Evolutionary conservation across 2,329 filamentous ascomycete genomes (phyloP), one percentile per base, ranked within the genome.

Genomic region (Xylaria sp.): DNA sequence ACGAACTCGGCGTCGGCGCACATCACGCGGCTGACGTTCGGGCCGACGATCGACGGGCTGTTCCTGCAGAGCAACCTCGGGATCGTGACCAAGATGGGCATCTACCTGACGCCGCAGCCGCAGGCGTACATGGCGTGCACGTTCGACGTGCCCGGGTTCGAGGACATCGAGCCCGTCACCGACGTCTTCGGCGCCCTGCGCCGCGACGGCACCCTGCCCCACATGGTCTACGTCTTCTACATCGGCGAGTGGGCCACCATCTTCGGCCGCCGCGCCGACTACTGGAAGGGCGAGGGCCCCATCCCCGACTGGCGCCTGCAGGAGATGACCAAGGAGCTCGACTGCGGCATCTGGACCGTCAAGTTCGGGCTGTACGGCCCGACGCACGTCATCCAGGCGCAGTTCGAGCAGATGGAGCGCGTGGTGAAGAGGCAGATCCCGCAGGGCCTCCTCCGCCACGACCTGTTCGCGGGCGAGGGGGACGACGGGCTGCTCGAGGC

Each of bases 51-150:
- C 39, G 75, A 77, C 44, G 77, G 77, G 0, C 72, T 83, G 2
- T 83, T 84, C 62, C 66, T 78, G 1, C 79, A 83, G 61, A 77
- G 74, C 13, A 82, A 80, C 51, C 69, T 83, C 6, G 81, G 80
- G 2, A 77, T 84, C 21, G 78, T 83, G 4, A 80, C 78, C 3
- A 83, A 83, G 63, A 77, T 84, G 71, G 79, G 79, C 0, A 73
- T 84, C 47, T 70, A 69, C 60, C 52, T 74, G 46, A 72, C 69
- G 11, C 70, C 71, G 4, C 71, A 73, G 52, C 73, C 76, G 5
- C 72, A 78, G 56, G 74, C 76, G 0, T 79, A 71, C 63, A 76
- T 79, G 74, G 72, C 73, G 0, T 78, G 76, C 61, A 67, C 70
- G 8, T 77, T 79, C 49, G 69, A 74, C 54, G 75, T 79, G 69